These are phyloP conservation scores for Chrysochromulina tobinii DNA, from an alignment of 78 protist species.

Conservation along the genomic window DNA sequence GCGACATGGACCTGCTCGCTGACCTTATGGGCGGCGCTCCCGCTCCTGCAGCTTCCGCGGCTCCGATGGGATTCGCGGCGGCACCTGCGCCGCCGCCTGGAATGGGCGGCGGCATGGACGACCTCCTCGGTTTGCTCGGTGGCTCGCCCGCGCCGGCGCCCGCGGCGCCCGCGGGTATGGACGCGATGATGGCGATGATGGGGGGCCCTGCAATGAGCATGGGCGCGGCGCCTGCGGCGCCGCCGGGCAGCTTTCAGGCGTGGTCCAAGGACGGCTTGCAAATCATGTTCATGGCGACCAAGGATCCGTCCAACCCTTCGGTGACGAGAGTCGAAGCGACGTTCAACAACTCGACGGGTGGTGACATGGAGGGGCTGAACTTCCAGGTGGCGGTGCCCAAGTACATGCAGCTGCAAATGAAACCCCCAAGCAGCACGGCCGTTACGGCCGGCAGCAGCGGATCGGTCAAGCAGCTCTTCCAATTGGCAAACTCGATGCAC, in stretches of 20 bases:
- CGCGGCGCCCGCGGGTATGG: not conserved
- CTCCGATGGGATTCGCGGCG: not conserved
- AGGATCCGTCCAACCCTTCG: constrained; percentile 14
- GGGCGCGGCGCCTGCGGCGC: not conserved
- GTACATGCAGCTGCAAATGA: constrained; percentile 40
- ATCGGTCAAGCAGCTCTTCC: constrained; percentile 21
- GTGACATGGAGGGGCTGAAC: not conserved
- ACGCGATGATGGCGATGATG: not conserved
- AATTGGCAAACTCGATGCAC: constrained; percentile 36
- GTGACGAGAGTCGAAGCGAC: not conserved
- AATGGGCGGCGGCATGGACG: not conserved
- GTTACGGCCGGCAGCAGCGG: constrained; percentile 13
- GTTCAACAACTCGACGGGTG: not conserved
- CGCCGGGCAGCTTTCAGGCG: not conserved
- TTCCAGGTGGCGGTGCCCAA: constrained; percentile 58
- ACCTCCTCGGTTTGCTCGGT: constrained; percentile 3
- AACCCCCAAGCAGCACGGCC: not conserved
- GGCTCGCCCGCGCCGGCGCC: not conserved
- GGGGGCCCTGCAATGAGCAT: not conserved
- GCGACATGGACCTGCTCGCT: not conserved
- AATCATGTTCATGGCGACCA: not conserved
- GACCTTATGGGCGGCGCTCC: not conserved
- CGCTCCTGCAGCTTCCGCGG: not conserved
- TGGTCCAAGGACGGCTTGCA: not conserved
- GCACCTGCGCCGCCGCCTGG: not conserved